phyloP scores from a whole-genome alignment of 1,139 yeast species.

The Blastobotrys petasosporus region DNA sequence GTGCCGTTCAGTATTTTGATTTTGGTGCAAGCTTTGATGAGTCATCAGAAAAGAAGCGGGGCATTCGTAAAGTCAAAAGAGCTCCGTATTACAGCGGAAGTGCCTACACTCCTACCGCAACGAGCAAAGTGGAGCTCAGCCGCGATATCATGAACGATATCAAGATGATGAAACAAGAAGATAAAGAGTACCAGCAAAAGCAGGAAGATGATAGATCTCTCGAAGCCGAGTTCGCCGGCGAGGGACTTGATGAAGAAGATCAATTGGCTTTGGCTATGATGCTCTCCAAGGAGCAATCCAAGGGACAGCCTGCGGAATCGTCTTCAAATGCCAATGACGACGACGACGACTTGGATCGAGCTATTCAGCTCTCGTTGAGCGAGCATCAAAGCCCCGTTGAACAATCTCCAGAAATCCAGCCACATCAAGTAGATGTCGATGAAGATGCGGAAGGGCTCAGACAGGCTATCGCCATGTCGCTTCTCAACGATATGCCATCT shows the following conservation, averaged over 20 bases:
- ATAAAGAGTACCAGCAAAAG: constrained; percentile 31
- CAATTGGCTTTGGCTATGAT: constrained; percentile 40
- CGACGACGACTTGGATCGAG: constrained; percentile 16
- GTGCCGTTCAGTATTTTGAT: constrained; percentile 56
- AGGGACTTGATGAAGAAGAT: constrained; percentile 39
- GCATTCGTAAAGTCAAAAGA: constrained; percentile 22
- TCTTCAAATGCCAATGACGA: too few species aligned
- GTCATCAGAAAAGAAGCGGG: constrained; percentile 27
- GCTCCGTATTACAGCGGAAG: constrained; percentile 3
- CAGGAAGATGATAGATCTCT: constrained; percentile 31
- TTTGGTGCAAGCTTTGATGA: constrained; percentile 42
- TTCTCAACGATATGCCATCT: constrained; percentile 1
- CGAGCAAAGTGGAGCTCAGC: constrained; percentile 13
- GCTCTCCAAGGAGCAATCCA: constrained; percentile 27
- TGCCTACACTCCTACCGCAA: constrained; percentile 4
- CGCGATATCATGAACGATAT: constrained; percentile 28
- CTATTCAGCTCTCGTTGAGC: constrained; percentile 13
- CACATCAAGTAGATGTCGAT: background rate
- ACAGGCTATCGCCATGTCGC: constrained; percentile 11
- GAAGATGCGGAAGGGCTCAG: background rate
- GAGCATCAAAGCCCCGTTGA: background rate
- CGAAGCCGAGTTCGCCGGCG: constrained; percentile 30
- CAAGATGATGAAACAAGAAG: constrained; percentile 32
- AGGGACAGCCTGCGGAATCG: too few species aligned
- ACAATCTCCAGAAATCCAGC: background rate